Evolutionary conservation across 805 yeast genomes (phyloP).

Genomic region (Metschnikowia gelsemii): DNA sequence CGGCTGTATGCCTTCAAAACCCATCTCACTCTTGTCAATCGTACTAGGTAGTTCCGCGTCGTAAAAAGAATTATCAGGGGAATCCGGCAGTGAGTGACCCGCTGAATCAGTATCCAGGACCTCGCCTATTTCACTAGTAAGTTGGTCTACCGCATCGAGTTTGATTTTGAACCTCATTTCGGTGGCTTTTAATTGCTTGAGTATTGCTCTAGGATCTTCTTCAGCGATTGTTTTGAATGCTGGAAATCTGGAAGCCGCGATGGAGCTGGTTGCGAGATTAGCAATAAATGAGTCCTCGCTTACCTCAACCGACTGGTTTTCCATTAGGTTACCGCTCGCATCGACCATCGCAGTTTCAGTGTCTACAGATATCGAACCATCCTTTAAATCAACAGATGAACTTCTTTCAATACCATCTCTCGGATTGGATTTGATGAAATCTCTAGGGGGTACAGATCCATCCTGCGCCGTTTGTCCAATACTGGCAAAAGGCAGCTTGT

Average conservation of each 20-base stretch:
- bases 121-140: slow-evolving; percentile 13
- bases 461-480: no score
- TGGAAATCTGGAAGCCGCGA: slow-evolving; percentile 7
- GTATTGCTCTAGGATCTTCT: slow-evolving; percentile 13
- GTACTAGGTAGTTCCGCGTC: neutral
- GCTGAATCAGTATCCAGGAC: slow-evolving; percentile 8
- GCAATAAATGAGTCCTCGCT: neutral
- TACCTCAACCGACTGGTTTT: no score
- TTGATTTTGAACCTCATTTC: slow-evolving; percentile 17
- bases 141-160: slow-evolving; percentile 16
- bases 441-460: no score
- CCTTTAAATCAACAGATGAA: no score
- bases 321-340: no score
- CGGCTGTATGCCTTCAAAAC: no score
- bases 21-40: no score
- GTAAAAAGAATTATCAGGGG: neutral
- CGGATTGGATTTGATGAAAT: no score
- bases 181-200: slow-evolving; percentile 15
- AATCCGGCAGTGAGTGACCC: neutral
- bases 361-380: no score
- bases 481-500: slow-evolving; percentile 3
- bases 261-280: neutral
- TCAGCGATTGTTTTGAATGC: slow-evolving; percentile 14
- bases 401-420: no score
- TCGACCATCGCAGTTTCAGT: no score